Base-by-base conservation (phyloP, 176 grass and related monocot species). In the Stipa capillata region DNA sequence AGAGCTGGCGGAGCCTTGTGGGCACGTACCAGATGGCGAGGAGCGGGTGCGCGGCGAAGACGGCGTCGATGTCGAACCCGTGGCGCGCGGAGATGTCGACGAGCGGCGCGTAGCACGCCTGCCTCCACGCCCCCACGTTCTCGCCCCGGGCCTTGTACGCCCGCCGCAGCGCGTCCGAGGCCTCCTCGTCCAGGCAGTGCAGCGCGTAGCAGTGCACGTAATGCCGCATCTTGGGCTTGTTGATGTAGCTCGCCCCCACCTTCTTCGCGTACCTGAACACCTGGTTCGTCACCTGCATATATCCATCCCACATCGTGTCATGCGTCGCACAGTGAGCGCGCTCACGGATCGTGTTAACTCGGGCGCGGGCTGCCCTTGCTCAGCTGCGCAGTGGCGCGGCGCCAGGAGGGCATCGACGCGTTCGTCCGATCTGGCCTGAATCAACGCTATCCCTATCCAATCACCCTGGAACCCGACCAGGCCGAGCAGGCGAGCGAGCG, bases 151-250 rank as follows among this genome's bases (percentile, higher is more conserved):
- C 92, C 88, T 99, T 99, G 97, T 91, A 96, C 12, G 70, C 84
- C 28, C 93, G 68, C 62, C 97, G 83, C 28, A 99, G 82, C 42
- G 84, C 92, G 78, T 99, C 87, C 29, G 97, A 99, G 21, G 86
- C 83, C 55, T 95, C 97, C 84, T 89, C 86, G 85, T 96, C 97
- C 3, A 99, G 92, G 89, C 97, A 99, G 58, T 99, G 97, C 41
- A 99, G 88, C 36, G 97, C 97, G 76, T 99, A 99, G 92, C 96
- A 99, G 90, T 99, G 96, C 65, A 99, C 96, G 69, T 99, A 99
- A 70, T 99, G 96, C 64, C 96, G 86, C 96, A 99, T 99, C 92
- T 99, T 99, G 29, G 96, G 96, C 90, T 99, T 99, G 84, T 99
- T 99, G 89, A 99, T 99, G 92, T 93, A 94, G 92, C 84, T 95